Evolutionary conservation across 108 stramenopile species (phyloP), one percentile per base, ranked within the genome.

Genomic region (Stephanodiscus minutulus): DNA sequence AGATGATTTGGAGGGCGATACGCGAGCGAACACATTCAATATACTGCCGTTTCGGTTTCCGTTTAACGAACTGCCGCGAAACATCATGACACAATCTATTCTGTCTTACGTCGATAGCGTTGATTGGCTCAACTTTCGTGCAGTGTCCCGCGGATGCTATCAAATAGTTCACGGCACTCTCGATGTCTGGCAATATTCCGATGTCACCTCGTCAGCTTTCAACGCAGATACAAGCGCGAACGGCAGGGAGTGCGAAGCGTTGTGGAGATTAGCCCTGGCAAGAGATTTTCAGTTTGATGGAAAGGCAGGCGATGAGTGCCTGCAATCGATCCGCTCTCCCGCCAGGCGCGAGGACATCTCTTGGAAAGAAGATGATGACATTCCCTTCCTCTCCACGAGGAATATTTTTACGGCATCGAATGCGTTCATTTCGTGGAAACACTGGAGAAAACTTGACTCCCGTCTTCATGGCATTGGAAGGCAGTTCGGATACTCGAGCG

Each of bases 351-450:
- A n/a, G n/a, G n/a, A n/a, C n/a, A n/a, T n/a, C n/a, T n/a, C n/a
- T n/a, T n/a, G n/a, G n/a, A 17, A 17, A n/a, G 33, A 48, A 27
- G 39, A 15, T 25, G n/a, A 29, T 15, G 20, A 7, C 3, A 13
- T 3, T 28, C 13, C 66, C 22, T 62, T 79, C 35, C 72, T 79
- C 7, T 59, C 61, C 24, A 79, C 78, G 1, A 18, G 22, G 8
- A 36, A 68, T 46, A 73, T 79, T 9, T 79, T 79, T 50, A 79
- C 1, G 3, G 77, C 77, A 47, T 24, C 65, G 50, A 61, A 53
- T 25, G 7, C 27, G 8, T 79, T 79, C 50, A 35, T 39, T 22
- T 73, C 77, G 17, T 79, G 77, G 77, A 79, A 73, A 55, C 71
- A 79, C 46, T 79, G 77, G 77, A 44, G 64, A 44, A 77, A 77